phyloP scores from a whole-genome alignment of 139 green algal genomes.

The Tetradesmus obliquus region DNA sequence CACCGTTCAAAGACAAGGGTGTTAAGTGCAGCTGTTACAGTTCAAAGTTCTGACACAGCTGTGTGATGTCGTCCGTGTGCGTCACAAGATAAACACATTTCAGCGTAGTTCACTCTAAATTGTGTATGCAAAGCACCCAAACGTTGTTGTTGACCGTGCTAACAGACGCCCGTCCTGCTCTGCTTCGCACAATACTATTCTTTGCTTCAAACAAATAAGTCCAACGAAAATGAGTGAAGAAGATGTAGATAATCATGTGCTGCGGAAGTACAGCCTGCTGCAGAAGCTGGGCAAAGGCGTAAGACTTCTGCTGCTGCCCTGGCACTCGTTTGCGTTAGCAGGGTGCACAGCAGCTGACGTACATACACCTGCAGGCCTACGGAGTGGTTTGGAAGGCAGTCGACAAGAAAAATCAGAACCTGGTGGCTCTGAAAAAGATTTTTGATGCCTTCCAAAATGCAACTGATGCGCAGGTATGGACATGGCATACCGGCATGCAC shows the following conservation, averaged over 20 bases:
- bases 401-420: slow-evolving; percentile 88
- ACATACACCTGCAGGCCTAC: slow-evolving; percentile 85
- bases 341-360: not conserved
- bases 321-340: not conserved
- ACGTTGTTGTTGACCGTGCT: not conserved
- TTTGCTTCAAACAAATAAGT: not conserved
- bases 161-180: not conserved
- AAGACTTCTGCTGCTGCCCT: slow-evolving; percentile 25
- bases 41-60: not conserved
- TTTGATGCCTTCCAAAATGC: slow-evolving; percentile 99
- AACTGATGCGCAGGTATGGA: slow-evolving; percentile 93
- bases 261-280: slow-evolving; percentile 95
- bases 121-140: not conserved
- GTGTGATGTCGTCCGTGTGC: not conserved
- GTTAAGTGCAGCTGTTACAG: no score
- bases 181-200: not conserved
- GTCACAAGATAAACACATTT: not conserved
- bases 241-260: slow-evolving; percentile 95
- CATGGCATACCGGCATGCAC: not conserved
- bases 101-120: not conserved
- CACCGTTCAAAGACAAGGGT: no score
- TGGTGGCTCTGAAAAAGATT: slow-evolving; percentile 98
- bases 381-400: slow-evolving; percentile 98
- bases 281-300: slow-evolving; percentile 95
- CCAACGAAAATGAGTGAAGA: slow-evolving; percentile 69